Base-by-base conservation (phyloP, 768 basidiomycete genomes). In the Termitomyces titanicus region DNA sequence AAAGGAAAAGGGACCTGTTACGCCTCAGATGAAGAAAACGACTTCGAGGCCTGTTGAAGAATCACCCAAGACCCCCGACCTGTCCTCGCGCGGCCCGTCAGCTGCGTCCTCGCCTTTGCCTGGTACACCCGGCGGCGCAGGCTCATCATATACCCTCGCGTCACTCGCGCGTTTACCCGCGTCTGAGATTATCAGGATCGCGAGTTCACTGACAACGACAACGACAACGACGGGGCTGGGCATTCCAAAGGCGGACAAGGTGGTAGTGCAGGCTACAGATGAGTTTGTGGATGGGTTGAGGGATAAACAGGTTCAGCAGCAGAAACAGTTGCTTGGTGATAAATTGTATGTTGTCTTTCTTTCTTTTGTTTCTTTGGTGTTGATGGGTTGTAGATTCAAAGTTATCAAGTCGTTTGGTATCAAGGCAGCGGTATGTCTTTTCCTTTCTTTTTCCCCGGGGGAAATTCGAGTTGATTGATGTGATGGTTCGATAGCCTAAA, bases 261-360 rank as follows among this genome's bases (percentile, higher is more conserved):
- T 85, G 25, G 82, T 89, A 1, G 75, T 85, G 39, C 79, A 83
- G 62, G 79, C 83, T 2, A 89, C 89, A 3, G 84, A 92, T 61
- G 78, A 83, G 44, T 94, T 91, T 63, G 74, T 92, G 47, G 83
- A 90, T 64, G 70, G 76, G 22, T 63, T 89, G 24, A 61, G 78
- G 46, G 81, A 80, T 31, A 83, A 84, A 65, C 74, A 81, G 10
- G 62, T 74, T 35, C 79, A 79, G 43, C 68, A 72, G 47, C 85
- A 89, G 74, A 94, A 95, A 68, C 93, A 95, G 68, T 74, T 80
- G 58, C 68, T 96, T 20, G 88, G 89, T 39, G 88, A 90, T 64
- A 91, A 91, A 70, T 70, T 92, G 80, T 89, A 62, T 69, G 17
- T 49, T 22, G 53, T 61, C 54, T 49, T 49, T 5, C 46, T 62